These are phyloP conservation scores for Alternaria tenuissima DNA, from an alignment of 2,329 filamentous ascomycete genomes.

Conservation along the genomic window DNA sequence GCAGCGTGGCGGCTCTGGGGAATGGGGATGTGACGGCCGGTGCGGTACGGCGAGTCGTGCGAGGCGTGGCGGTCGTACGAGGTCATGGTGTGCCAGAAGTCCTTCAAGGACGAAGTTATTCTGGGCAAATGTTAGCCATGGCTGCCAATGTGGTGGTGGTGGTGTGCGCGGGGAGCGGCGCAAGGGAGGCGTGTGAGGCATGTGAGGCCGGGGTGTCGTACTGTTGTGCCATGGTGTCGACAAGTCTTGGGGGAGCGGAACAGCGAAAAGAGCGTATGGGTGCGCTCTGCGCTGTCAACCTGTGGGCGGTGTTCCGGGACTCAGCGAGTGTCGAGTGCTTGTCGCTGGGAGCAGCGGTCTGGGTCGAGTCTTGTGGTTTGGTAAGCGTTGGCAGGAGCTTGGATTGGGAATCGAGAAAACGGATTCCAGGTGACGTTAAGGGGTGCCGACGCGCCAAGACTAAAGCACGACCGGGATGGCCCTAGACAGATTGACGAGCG, in stretches of 20 bases:
- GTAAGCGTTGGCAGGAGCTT: constrained; percentile 22
- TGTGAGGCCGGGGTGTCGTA: constrained; percentile 27
- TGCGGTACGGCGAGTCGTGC: constrained; percentile 91
- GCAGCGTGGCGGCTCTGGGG: constrained; percentile 81
- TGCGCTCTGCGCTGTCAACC: constrained; percentile 25
- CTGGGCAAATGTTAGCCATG: constrained; percentile 41
- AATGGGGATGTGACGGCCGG: constrained; percentile 87
- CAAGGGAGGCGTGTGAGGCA: background rate
- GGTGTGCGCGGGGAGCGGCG: too few relatives aligned
- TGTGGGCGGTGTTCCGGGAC: constrained; percentile 2
- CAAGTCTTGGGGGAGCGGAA: constrained; percentile 17
- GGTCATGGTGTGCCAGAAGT: constrained; percentile 90
- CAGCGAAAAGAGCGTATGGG: constrained; percentile 24
- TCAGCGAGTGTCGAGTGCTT: constrained; percentile 14
- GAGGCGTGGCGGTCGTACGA: constrained; percentile 84
- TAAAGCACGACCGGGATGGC: constrained; percentile 17
- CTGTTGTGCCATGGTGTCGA: constrained; percentile 46
- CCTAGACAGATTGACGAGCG: constrained; percentile 18
- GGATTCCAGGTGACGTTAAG: constrained; percentile 28
- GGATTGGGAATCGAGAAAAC: constrained; percentile 25
- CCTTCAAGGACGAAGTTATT: constrained; percentile 70
- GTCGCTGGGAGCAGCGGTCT: constrained; percentile 2
- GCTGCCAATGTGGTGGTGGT: background rate
- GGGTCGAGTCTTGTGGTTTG: constrained; percentile 1
- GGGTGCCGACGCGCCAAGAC: constrained; percentile 24